Evolutionary conservation across 164 flowering plant species (phyloP).

Genomic region (Saururus chinensis): DNA sequence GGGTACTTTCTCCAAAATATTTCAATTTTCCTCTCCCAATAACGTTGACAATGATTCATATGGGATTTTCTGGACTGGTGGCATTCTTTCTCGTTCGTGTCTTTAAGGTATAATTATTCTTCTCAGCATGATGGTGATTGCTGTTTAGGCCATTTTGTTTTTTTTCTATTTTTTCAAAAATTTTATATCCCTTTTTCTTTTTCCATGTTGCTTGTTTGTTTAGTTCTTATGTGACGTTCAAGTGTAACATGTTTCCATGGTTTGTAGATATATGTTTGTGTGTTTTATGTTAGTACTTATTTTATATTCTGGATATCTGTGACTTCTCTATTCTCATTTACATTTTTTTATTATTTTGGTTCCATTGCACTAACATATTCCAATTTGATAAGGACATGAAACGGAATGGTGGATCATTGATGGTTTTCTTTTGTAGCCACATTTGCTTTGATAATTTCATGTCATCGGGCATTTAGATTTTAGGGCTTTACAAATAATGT

Average conservation of each 20-base stretch:
- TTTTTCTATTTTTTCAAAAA: not conserved
- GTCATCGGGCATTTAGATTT: too few species aligned
- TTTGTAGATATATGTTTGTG: not conserved
- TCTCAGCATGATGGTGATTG: not conserved
- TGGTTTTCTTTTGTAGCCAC: too few species aligned
- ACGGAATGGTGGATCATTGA: too few species aligned
- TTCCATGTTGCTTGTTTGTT: not conserved
- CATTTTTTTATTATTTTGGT: too few species aligned
- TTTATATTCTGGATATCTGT: too few species aligned
- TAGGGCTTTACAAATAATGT: too few species aligned
- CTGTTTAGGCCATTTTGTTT: not conserved
- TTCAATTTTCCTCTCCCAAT: constrained; percentile 93
- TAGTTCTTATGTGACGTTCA: too few species aligned
- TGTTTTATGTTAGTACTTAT: too few species aligned
- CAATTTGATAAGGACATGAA: too few species aligned
- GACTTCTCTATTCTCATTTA: too few species aligned
- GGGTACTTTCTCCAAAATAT: constrained; percentile 98
- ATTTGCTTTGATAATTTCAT: too few species aligned
- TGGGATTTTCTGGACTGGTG: constrained; percentile 89
- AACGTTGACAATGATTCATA: constrained; percentile 97
- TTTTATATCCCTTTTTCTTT: not conserved
- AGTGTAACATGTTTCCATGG: not conserved
- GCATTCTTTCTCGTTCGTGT: constrained; percentile 89
- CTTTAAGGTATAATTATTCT: constrained; percentile 53
- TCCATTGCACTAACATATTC: too few species aligned